Evolutionary conservation across 345 rosid genomes (phyloP), one percentile per base, ranked within the genome.

Genomic region (Brassica napus): DNA sequence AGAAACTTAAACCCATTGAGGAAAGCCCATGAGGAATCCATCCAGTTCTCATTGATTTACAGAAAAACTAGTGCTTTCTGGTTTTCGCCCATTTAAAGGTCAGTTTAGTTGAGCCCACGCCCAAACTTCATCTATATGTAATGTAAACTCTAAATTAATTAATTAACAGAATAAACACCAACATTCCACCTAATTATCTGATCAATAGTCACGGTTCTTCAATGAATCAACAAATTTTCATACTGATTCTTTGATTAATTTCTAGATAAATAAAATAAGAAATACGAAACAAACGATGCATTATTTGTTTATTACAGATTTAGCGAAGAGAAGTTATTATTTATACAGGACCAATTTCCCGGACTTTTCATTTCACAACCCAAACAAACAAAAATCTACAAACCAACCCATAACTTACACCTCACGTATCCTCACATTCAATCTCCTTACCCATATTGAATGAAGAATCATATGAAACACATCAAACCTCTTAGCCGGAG

Each of bases 381-480:
- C 7, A 71, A 77, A 71, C 58, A 42, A 58, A 65, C 18, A 62
- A 64, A 71, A 72, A 62, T 0, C 30, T 24, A 59, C n/a, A 70
- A 70, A 44, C 11, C 26, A 18, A 15, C 63, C 15, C 15, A 12
- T 47, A 47, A 52, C 57, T 52, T 44, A 78, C 52, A 77, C 76
- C 66, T 85, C 82, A 54, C 77, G 83, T 34, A 94, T 85, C 76
- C 85, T 82, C 32, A 91, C 86, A 81, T 94, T 94, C 37, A 94
- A 74, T 80, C 97, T 85, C 81, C 98, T 81, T 0, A 89, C 89
- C 97, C 98, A 94, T 71, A 92, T 77, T 0, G 98, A 94, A 80
- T 94, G 98, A 60, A 94, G 93, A 54, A 94, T 94, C 98, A 94
- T 92, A 52, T 94, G 98, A 68, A 89, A 94, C 31, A 94, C 96